Percentiles rank a stretch among this genome's conserved stretches.
These are phyloP conservation scores for Diplodia intermedia DNA, from an alignment of 2,329 filamentous ascomycete species.

Conservation along the genomic window DNA sequence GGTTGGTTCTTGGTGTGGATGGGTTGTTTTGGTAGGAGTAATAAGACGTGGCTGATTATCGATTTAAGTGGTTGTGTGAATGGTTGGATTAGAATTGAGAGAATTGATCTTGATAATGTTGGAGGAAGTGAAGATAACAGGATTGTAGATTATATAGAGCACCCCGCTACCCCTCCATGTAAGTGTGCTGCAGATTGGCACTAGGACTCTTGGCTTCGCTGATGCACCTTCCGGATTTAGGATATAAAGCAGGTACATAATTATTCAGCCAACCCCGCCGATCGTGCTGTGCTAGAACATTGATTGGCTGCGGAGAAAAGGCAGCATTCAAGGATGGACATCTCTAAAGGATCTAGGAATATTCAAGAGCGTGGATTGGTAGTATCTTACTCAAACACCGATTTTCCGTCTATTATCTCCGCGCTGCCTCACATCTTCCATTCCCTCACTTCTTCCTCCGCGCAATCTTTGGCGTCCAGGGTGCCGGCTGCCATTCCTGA, in stretches of 20 bases:
- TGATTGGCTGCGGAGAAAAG: background rate
- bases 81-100: no score
- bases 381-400: constrained; percentile 2
- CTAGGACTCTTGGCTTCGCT: background rate
- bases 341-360: background rate
- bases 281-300: background rate
- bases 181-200: background rate
- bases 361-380: constrained; percentile 2
- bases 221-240: constrained; percentile 8
- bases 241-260: constrained; percentile 12
- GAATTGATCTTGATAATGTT: background rate
- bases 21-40: background rate
- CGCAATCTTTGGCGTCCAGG: constrained; percentile 53
- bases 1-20: background rate
- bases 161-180: background rate
- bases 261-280: constrained; percentile 21
- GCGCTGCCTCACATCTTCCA: background rate
- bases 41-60: background rate
- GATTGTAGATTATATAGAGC: background rate
- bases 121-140: background rate
- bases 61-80: background rate
- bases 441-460: constrained; percentile 36
- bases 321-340: background rate
- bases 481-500: constrained; percentile 56
- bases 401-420: constrained; percentile 15